Base-by-base conservation (phyloP, 176 grass and related monocot genomes). In the Musa acuminata region DNA sequence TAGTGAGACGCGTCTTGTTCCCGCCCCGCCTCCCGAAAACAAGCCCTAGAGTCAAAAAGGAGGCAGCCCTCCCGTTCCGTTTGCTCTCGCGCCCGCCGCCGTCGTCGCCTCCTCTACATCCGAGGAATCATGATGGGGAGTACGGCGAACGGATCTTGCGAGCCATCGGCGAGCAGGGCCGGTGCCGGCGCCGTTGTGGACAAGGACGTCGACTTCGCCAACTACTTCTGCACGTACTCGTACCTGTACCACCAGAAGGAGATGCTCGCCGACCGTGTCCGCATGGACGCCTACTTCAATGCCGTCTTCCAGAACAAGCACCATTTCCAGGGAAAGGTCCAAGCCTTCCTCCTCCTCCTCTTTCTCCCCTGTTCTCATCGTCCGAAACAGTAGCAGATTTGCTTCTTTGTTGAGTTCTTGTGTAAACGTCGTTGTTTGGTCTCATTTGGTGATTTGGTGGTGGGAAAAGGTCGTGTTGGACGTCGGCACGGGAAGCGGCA, bases 161-260 rank as follows among this genome's bases (percentile, higher is more conserved):
- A 62, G 24, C 57, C 59, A 48, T 51, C 75, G 58, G 58, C 35
- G 43, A 50, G 35, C 8, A 11, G 6, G 67, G 35, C 65, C 4
- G 70, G 49, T 51, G 81, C 53, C 3, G 68, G 55, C 13, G 35
- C 55, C 12, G 29, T 35, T 1, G 94, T 99, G 6, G 96, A 95
- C 76, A 99, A 99, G 73, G 88, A 86, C 51, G 96, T 99, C 24
- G 91, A 99, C 80, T 99, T 91, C 67, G 96, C 90, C 60, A 99
- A 99, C 84, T 99, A 99, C 73, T 99, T 99, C 82, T 99, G 96
- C 80, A 99, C 96, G 51, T 95, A 99, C 65, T 85, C 73, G 48
- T 94, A 85, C 76, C 86, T 99, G 51, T 99, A 91, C 76, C 96
- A 99, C 74, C 96, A 99, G 77, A 99, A 99, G 86, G 96, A 95